Conservation (phyloP, 2,329 filamentous ascomycete genomes). For the Drechslera avenae region DNA sequence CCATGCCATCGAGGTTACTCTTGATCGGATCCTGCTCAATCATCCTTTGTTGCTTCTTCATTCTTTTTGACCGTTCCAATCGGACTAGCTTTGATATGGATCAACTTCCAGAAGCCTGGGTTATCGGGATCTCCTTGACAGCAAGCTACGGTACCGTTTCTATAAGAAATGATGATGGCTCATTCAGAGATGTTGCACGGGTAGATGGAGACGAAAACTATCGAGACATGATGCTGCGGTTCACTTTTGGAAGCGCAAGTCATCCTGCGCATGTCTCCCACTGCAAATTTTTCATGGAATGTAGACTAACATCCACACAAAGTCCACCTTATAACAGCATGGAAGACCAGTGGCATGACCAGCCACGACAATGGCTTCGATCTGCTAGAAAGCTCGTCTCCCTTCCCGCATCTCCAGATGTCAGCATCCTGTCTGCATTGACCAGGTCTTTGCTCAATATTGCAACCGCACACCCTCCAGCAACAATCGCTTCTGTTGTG, state of each 20-base stretch:
- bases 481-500: constrained; percentile 1
- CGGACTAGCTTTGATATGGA: no score
- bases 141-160: constrained; percentile 10
- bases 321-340: constrained; percentile 10
- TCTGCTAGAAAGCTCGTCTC: background rate
- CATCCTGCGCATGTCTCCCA: constrained; percentile 6
- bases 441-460: constrained; percentile 3
- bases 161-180: constrained; percentile 10
- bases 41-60: no score
- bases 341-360: constrained; percentile 15
- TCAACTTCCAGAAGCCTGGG: no score
- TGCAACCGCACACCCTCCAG: background rate
- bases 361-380: constrained; percentile 9
- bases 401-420: constrained; percentile 13
- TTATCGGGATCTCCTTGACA: constrained; percentile 3
- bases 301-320: background rate
- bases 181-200: constrained; percentile 6
- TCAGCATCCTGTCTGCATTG: constrained; percentile 3
- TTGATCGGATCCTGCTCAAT: no score
- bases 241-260: background rate
- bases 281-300: background rate
- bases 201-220: constrained; percentile 6
- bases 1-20: no score
- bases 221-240: constrained; percentile 6
- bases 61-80: no score